Base-by-base conservation (phyloP, 805 yeast genomes). In the Jamesozyma hellenica region DNA sequence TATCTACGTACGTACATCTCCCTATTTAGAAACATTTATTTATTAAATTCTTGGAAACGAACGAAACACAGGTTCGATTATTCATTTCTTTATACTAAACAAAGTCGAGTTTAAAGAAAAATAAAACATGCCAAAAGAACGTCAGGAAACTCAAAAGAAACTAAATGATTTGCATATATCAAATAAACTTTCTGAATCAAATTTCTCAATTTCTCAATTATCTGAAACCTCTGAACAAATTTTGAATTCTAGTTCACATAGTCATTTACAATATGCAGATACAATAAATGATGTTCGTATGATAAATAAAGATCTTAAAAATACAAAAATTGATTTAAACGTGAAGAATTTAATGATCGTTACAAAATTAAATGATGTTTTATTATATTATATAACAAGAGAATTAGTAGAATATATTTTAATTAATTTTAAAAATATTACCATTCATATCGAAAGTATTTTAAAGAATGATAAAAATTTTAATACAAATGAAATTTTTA, bases 281-380 rank as follows among this genome's bases (percentile, higher is more conserved):
- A 80, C 90, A 8, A 92, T 87, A 4, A 81, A 82, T 55, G 87
- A 86, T 3, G 88, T 83, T 6, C 68, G 92, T 34, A 70, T 78
- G 65, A 65, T 83, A 43, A 81, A 84, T n/a, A 78, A 77, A 45
- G 80, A 80, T 56, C 61, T 83, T 29, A 70, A 77, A 39, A 75
- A 75, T 47, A 83, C 88, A 3, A 79, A 82, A 4, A 77, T 86
- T 21, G 78, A 77, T 49, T 60, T 86, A 16, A 79, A 80, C 40
- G 77, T 82, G 15, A 71, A 72, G 34, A 75, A 83, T 14, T 75
- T 86, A 15, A 71, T 86, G 76, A 75, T 86, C 12, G 87, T 87
- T 15, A 86, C 95, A n/a, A 86, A 86, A 58, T 92, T 94, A 1
- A 70, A 94, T 40, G 96, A 87, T 56, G 79, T 82, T 49, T 77